phyloP scores from a whole-genome alignment of 768 basidiomycete species.

The Trametes meyenii region DNA sequence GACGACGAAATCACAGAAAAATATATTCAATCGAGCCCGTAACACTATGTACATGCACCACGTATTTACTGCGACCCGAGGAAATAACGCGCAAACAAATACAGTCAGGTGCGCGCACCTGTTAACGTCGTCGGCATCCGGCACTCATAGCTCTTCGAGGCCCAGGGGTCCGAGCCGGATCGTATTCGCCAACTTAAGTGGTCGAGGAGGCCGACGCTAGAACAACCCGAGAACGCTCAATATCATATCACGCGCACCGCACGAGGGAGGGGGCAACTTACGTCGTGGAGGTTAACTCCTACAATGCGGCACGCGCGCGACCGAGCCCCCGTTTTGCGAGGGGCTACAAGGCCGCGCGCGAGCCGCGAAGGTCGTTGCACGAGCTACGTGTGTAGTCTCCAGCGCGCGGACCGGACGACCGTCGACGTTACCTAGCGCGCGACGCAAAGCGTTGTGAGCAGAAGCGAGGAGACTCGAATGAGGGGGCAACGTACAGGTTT shows the following conservation, averaged over 20 bases:
- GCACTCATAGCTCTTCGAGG: too few species aligned
- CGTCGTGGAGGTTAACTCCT: background rate
- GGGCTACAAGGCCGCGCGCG: background rate
- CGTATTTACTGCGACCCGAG: too few species aligned
- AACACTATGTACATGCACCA: too few species aligned
- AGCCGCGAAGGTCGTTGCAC: background rate
- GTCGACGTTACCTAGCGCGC: background rate
- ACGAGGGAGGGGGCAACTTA: background rate
- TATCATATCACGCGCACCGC: background rate
- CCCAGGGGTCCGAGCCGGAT: too few species aligned
- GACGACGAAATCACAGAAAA: background rate
- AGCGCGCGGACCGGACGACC: background rate
- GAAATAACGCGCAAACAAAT: too few species aligned
- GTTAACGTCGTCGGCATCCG: too few species aligned
- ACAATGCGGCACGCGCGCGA: slow-evolving; percentile 1
- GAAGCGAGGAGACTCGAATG: background rate
- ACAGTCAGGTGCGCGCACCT: too few species aligned
- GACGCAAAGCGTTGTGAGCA: background rate
- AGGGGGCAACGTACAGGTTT: background rate
- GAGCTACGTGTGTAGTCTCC: background rate
- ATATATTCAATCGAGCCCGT: background rate
- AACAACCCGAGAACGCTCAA: background rate
- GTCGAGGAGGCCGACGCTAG: background rate
- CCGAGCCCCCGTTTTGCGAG: background rate
- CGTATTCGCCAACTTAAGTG: too few species aligned